A percentile compares a stretch with the other conserved stretches of the same genome.
These are phyloP conservation scores for Tetracladium maxilliforme DNA, from an alignment of 2,329 filamentous ascomycete species.

Conservation along the genomic window DNA sequence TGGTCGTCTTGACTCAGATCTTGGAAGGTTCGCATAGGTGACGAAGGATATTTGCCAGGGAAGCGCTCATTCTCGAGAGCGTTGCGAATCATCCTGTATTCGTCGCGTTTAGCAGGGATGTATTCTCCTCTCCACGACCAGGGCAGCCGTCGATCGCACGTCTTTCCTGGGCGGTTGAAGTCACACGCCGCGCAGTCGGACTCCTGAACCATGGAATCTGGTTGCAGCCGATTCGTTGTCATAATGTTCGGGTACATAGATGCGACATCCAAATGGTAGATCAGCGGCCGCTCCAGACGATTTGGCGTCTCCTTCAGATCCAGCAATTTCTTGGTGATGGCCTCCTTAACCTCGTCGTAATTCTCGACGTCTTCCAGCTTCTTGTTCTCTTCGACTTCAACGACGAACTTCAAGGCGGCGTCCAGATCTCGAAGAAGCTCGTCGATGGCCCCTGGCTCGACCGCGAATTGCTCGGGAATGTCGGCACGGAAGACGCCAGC, in stretches of 20 bases:
- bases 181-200: conserved; percentile 95
- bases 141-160: conserved; percentile 83
- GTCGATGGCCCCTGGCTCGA: conserved; percentile 82
- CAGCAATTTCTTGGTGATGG: conserved; percentile 59
- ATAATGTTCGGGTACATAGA: conserved; percentile 99
- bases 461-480: conserved; percentile 83
- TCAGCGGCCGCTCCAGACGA: conserved; percentile 71
- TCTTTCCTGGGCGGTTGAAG: conserved; percentile 95
- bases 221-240: conserved; percentile 95
- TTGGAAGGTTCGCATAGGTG: conserved; percentile 59
- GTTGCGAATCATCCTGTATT: conserved; percentile 98
- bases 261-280: conserved; percentile 96
- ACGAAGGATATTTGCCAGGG: conserved; percentile 61
- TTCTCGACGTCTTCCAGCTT: conserved; percentile 65
- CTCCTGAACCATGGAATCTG: conserved; percentile 97
- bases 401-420: conserved; percentile 75
- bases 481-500: conserved; percentile 93
- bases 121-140: conserved; percentile 99
- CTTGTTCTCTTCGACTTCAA: conserved; percentile 73
- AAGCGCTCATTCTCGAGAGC: conserved; percentile 87
- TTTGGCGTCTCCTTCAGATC: conserved; percentile 72
- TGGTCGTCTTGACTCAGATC: conserved; percentile 76
- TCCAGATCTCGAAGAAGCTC: conserved; percentile 80
- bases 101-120: conserved; percentile 85
- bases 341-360: conserved; percentile 70